Evolutionary conservation across 805 yeast genomes (phyloP).

Genomic region (Metschnikowia vanudenii): DNA sequence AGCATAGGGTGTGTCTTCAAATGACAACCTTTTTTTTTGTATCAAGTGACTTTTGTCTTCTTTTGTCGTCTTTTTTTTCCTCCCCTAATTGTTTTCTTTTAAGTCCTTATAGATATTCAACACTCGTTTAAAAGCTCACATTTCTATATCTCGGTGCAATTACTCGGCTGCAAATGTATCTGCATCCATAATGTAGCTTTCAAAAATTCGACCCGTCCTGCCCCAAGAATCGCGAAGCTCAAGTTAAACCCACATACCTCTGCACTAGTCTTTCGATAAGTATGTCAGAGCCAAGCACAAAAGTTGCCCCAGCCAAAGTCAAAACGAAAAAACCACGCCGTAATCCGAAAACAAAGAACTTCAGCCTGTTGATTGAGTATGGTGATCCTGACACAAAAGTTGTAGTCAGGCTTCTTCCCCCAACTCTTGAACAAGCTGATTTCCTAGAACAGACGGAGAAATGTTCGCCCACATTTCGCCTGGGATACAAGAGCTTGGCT

Average conservation of each 20-base stretch:
- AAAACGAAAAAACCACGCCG: conserved; percentile 2
- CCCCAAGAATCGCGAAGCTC: conserved; percentile 2
- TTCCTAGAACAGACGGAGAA: conserved; percentile 24
- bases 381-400: conserved; percentile 19
- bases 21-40: too few relatives aligned
- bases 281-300: conserved; percentile 2
- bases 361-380: conserved; percentile 10
- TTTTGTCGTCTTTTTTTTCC: too few relatives aligned
- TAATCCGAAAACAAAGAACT: neutral
- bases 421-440: conserved; percentile 16
- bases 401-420: conserved; percentile 25
- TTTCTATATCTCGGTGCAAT: too few relatives aligned
- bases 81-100: too few relatives aligned
- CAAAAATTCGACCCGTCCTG: neutral
- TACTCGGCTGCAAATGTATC: neutral
- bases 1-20: too few relatives aligned
- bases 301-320: neutral
- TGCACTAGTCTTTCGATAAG: neutral
- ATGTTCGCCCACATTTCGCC: conserved; percentile 1
- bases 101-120: too few relatives aligned
- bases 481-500: conserved; percentile 3
- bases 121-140: too few relatives aligned
- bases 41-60: neutral
- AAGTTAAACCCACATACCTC: neutral
- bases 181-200: neutral